phyloP scores from a whole-genome alignment of 345 rosid species.

The Nephelium lappaceum region DNA sequence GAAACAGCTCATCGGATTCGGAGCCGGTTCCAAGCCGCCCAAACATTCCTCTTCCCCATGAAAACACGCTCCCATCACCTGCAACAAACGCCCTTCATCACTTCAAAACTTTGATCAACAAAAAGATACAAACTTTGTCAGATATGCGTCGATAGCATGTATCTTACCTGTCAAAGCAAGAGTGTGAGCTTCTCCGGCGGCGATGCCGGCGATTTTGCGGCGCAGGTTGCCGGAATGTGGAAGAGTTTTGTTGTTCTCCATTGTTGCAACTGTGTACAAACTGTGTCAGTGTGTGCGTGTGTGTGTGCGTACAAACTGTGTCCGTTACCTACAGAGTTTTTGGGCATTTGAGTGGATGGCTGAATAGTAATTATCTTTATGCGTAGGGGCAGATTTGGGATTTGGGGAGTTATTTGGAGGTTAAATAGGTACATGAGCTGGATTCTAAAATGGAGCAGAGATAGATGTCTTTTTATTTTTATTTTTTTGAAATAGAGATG shows the following conservation, averaged over 20 bases:
- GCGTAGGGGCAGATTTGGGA: not conserved
- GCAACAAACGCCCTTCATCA: conserved; percentile 12
- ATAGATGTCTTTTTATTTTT: no score
- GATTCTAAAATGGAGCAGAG: not conserved
- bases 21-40: conserved; percentile 84
- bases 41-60: conserved; percentile 97
- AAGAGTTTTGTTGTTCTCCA: conserved; percentile 39
- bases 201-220: conserved; percentile 45
- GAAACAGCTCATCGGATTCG: conserved; percentile 69
- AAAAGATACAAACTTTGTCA: not conserved
- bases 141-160: not conserved
- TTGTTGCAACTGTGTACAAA: conserved; percentile 19
- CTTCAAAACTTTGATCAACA: not conserved
- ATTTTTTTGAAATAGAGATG: no score
- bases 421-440: not conserved
- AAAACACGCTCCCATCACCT: conserved; percentile 80
- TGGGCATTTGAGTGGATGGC: not conserved
- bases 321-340: not conserved
- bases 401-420: not conserved
- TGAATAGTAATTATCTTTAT: not conserved
- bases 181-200: conserved; percentile 89
- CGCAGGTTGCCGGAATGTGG: conserved; percentile 38
- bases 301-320: no score
- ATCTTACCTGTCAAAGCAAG: conserved; percentile 68
- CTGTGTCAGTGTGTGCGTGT: no score